Evolutionary conservation across 2,329 filamentous ascomycete species (phyloP), one percentile per base, ranked within the genome.

Genomic region (Chrysoporthe puriensis): DNA sequence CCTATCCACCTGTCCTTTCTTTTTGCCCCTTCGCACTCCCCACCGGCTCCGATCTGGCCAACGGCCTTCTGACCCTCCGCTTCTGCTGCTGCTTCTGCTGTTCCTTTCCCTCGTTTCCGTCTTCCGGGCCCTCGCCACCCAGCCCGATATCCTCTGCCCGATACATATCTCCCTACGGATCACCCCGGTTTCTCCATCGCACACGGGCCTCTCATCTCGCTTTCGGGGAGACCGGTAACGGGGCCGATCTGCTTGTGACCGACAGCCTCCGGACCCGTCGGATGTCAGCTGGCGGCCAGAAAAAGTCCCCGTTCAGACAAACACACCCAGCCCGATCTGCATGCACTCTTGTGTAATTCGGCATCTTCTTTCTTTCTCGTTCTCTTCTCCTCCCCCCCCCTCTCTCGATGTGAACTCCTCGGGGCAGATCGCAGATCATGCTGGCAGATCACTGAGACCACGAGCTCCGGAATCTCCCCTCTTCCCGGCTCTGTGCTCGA

Each of bases 211-310:
- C 43, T 32, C 63, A 66, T 62, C 66, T 66, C 59, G 52, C 59
- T 44, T 67, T 56, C 64, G 64, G 64, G 64, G 63, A 42, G 21
- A 48, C 67, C 64, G 67, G 56, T 63, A 52, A 61, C 42, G 67
- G 65, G 36, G 43, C 67, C 64, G 67, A 66, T 63, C 59, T 52
- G 7, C n/a, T 63, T 52, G 54, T 65, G 62, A 58, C 62, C 48
- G 66, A 65, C 57, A 68, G 66, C 63, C 56, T 59, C 56, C 63
- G 63, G 56, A n/a, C n/a, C 67, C 62, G 62, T 62, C 63, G 57
- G 58, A 61, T 62, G 63, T 65, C 63, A 65, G 66, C 66, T 68
- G 62, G 62, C 43, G 8, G 21, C 42, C 58, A 34, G 36, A 32
- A 14, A 21, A 16, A 21, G 18, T 14, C 36, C 57, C 21, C 43